phyloP scores from a whole-genome alignment of 176 grass and related monocot genomes.

The Cymbopogon citratus region DNA sequence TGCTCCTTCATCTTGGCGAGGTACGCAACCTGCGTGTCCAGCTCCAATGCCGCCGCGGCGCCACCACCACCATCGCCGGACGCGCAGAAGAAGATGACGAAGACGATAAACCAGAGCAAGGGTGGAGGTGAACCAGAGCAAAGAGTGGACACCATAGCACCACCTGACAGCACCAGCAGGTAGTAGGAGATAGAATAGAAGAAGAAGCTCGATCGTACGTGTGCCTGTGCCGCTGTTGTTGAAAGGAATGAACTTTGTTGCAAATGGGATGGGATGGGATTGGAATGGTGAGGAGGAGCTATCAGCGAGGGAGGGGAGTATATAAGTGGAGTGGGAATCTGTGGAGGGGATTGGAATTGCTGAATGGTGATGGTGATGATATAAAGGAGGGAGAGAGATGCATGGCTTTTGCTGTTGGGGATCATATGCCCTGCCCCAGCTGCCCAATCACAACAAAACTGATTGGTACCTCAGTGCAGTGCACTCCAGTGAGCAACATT shows the following conservation, averaged over 20 bases:
- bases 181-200: not conserved
- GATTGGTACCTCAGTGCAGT: not conserved
- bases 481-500: not conserved
- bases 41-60: not conserved
- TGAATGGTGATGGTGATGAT: conserved; percentile 17
- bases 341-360: conserved; percentile 26
- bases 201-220: not conserved
- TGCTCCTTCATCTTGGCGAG: conserved; percentile 64
- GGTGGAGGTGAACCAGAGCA: conserved; percentile 9
- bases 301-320: conserved; percentile 19
- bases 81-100: not conserved
- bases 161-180: not conserved
- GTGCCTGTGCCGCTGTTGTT: not conserved
- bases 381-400: conserved; percentile 41
- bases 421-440: conserved; percentile 27
- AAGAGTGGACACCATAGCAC: conserved; percentile 27
- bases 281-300: conserved; percentile 21
- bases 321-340: conserved; percentile 49
- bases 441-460: not conserved
- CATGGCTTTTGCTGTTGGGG: conserved; percentile 38
- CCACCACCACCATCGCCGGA: not conserved
- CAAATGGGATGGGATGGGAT: not conserved
- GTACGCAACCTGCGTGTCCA: conserved; percentile 47
- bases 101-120: not conserved
- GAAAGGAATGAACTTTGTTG: not conserved